Conservation (phyloP, 805 yeast genomes). For the Jamesozyma rosinii region DNA sequence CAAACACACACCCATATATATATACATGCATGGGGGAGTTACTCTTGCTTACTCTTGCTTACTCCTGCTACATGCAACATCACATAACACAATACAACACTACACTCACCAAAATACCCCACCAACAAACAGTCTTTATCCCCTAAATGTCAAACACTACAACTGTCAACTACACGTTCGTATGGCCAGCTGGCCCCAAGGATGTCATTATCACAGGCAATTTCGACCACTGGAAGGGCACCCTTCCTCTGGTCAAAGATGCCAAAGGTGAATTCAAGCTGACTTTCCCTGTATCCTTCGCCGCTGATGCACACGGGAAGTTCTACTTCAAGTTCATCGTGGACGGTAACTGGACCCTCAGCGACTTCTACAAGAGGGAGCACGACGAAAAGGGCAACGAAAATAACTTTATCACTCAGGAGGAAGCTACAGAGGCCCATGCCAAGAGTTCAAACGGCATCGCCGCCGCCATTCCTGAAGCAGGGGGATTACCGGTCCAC, state of each 20-base stretch:
- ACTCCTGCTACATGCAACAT: too few species aligned
- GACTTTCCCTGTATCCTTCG: conserved; percentile 45
- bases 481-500: conserved; percentile 36
- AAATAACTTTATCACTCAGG: conserved; percentile 30
- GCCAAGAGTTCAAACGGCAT: conserved; percentile 22
- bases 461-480: conserved; percentile 35
- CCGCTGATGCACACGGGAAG: conserved; percentile 24
- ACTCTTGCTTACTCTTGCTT: too few species aligned
- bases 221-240: conserved; percentile 59
- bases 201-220: conserved; percentile 62
- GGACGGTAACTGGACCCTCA: conserved; percentile 55
- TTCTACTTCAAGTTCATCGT: conserved; percentile 51
- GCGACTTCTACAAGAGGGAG: conserved; percentile 34
- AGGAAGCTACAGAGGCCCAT: conserved; percentile 8
- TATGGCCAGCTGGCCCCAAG: conserved; percentile 43
- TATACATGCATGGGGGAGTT: too few species aligned
- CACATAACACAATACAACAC: too few species aligned
- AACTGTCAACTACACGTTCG: conserved; percentile 16
- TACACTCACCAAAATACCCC: too few species aligned
- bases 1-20: too few species aligned
- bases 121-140: too few species aligned
- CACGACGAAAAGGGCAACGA: conserved; percentile 37
- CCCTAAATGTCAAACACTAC: background rate
- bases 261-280: conserved; percentile 42
- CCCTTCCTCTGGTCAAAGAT: conserved; percentile 50